A percentile compares a stretch with the other conserved stretches of the same genome.
Conservation (phyloP, 2,329 filamentous ascomycete genomes). For the Ustulina deusta region DNA sequence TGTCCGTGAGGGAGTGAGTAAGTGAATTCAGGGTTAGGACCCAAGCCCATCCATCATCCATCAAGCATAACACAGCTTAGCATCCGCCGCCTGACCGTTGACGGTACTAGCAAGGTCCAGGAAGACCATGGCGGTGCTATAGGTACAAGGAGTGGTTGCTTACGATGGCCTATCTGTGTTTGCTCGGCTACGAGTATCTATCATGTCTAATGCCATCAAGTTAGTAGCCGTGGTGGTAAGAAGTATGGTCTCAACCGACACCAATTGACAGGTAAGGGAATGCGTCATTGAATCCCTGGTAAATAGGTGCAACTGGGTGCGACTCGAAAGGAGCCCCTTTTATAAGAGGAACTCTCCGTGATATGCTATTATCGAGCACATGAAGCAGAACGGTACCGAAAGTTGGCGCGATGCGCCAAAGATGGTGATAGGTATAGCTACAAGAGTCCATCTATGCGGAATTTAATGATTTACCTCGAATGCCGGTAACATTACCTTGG, state of each 20-base stretch:
- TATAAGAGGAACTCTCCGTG: background rate
- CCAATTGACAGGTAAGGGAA: background rate
- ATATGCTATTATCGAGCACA: background rate
- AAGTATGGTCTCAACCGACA: background rate
- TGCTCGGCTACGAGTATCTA: background rate
- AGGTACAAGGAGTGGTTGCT: background rate
- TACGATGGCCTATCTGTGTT: background rate
- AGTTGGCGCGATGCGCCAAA: background rate
- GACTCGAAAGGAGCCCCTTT: background rate
- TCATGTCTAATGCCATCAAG: background rate
- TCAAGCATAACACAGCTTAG: background rate
- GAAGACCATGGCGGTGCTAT: background rate
- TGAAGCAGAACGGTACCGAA: background rate
- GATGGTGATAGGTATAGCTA: constrained; percentile 1
- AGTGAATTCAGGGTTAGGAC: constrained; percentile 4
- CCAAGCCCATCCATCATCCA: background rate
- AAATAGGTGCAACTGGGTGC: background rate
- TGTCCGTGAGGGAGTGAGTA: constrained; percentile 22
- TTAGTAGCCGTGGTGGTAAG: background rate
- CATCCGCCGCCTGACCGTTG: constrained; percentile 8
- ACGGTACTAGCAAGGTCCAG: background rate
- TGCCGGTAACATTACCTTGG: background rate
- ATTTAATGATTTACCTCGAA: background rate
- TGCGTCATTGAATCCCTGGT: no score
- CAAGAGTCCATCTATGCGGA: background rate